Conservation (phyloP, 2,329 filamentous ascomycete species). For the Sclerotinia minor region DNA sequence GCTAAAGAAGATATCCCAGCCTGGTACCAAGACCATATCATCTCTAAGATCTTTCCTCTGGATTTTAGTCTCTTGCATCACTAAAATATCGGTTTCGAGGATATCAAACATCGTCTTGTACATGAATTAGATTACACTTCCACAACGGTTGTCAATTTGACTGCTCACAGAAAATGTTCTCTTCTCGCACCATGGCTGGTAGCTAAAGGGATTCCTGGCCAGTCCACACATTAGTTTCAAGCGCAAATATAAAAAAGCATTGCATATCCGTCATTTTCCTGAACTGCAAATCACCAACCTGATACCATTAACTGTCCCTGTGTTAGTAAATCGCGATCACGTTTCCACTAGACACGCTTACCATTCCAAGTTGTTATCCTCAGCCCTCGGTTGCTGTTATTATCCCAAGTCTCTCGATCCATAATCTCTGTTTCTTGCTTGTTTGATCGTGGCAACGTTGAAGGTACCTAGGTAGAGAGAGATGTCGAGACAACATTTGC, state of each 20-base stretch:
- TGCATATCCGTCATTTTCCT: not conserved
- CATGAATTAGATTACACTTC: conserved; percentile 11
- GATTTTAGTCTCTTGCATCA: conserved; percentile 96
- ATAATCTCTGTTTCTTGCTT: conserved; percentile 3
- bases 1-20: conserved; percentile 97
- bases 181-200: conserved; percentile 76
- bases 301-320: conserved; percentile 70
- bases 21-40: conserved; percentile 92
- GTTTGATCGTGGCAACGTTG: not conserved
- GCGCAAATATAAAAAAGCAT: not conserved
- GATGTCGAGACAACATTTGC: conserved; percentile 6
- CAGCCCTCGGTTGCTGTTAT: conserved; percentile 57
- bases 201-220: conserved; percentile 74
- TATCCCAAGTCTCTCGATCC: not conserved
- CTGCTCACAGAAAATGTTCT: conserved; percentile 63
- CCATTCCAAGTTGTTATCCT: conserved; percentile 88
- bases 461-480: not conserved
- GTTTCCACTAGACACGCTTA: conserved; percentile 43
- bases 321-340: conserved; percentile 26
- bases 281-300: conserved; percentile 49
- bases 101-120: conserved; percentile 86
- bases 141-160: conserved; percentile 8
- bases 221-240: not conserved
- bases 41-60: conserved; percentile 88
- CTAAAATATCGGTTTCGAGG: conserved; percentile 85